Evolutionary conservation across 2,329 filamentous ascomycete species (phyloP).

Genomic region (Mycogone perniciosa): DNA sequence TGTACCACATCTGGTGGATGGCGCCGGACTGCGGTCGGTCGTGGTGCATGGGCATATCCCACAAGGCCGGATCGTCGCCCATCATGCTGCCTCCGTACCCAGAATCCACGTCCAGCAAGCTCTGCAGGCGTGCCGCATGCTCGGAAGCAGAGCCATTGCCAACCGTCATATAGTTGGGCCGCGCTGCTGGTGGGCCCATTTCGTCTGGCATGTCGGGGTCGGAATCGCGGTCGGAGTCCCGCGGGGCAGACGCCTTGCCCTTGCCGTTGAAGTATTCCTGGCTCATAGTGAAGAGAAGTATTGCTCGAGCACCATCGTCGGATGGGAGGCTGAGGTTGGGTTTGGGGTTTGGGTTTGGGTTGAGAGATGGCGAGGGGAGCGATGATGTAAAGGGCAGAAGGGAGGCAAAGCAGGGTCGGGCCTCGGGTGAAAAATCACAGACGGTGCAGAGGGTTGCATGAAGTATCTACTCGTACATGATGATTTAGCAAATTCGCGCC

Average conservation of each 20-base stretch:
- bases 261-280: slow-evolving; percentile 52
- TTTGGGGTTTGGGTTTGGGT: background rate
- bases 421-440: slow-evolving; percentile 6
- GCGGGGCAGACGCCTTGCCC: slow-evolving; percentile 40
- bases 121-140: slow-evolving; percentile 73
- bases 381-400: slow-evolving; percentile 17
- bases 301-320: slow-evolving; percentile 30
- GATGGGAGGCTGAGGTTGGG: slow-evolving; percentile 5
- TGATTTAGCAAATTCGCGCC: slow-evolving; percentile 13
- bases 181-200: slow-evolving; percentile 23
- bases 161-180: slow-evolving; percentile 78
- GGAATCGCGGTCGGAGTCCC: slow-evolving; percentile 18
- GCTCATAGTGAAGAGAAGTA: slow-evolving; percentile 44
- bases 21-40: slow-evolving; percentile 62
- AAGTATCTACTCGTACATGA: slow-evolving; percentile 20
- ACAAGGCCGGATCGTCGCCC: slow-evolving; percentile 45
- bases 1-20: slow-evolving; percentile 90
- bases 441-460: slow-evolving; percentile 4
- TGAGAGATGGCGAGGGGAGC: background rate
- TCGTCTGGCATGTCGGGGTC: slow-evolving; percentile 22
- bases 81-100: slow-evolving; percentile 81
- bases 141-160: slow-evolving; percentile 75
- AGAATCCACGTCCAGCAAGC: slow-evolving; percentile 78
- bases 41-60: slow-evolving; percentile 39
- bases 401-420: slow-evolving; percentile 16